Base-by-base conservation (phyloP, 2,329 filamentous ascomycete species). In the Fusarium virguliforme region DNA sequence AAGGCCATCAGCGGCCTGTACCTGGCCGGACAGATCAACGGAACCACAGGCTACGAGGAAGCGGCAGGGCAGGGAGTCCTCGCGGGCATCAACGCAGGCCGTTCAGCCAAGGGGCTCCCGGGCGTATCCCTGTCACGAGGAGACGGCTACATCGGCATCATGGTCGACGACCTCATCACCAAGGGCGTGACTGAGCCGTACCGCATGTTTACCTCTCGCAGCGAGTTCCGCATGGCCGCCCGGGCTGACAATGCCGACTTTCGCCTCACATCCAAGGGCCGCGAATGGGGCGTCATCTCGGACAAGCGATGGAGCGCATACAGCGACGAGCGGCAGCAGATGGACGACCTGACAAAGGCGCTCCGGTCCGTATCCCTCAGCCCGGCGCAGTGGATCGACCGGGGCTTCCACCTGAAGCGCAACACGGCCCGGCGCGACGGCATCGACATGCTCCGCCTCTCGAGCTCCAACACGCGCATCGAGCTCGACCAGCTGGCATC, bases 131-230 rank as follows among this genome's bases (percentile, higher is more conserved):
- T 99, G 32, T 91, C 91, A 8, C 88, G 96, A 70, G 91, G 92
- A 2, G 95, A 99, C 80, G 94, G 94, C 12, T 99, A 98, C 80
- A 98, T 99, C 77, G 96, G 96, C 73, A 92, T 99, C 82, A 97
- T 99, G 94, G 95, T 99, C 76, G 96, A 99, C 81, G 96, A 99
- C 79, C 89, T 99, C 38, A 91, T 97, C 77, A 98, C 95, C 24
- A 98, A 98, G 82, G 96, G 96, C 53, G 96, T 99, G 32, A 95
- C 93, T 3, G 96, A 99, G 79, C 96, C 96, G 1, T 99, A 99
- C 82, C 90, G 96, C 73, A 98, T 99, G 95, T 99, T 99, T 84
- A 99, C 96, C 3, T 93, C 93, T 6, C 90, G 96, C 70, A 97
- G 93, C 82, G 96, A 99, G 83, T 99, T 97, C 81, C 93, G 96